Conservation (phyloP, 2,329 filamentous ascomycete genomes). For the Penicillium griseofulvum region DNA sequence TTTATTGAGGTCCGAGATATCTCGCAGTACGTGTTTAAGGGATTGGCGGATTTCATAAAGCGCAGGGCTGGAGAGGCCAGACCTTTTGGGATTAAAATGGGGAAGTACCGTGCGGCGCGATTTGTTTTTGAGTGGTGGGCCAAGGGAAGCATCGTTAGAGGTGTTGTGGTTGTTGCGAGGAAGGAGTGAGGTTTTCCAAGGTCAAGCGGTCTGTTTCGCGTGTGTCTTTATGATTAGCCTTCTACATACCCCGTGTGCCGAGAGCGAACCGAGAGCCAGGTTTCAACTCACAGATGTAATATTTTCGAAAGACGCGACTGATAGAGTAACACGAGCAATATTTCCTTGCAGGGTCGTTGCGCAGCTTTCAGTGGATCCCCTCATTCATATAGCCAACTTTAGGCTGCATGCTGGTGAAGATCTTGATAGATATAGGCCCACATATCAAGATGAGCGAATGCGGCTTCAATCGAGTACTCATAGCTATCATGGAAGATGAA, state of each 20-base stretch:
- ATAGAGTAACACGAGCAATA: neutral
- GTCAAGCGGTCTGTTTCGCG: neutral
- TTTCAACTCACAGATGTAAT: neutral
- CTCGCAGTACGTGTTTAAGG: slow-evolving; percentile 53
- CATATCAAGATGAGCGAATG: no score
- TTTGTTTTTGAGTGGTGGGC: slow-evolving; percentile 46
- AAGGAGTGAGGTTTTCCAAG: neutral
- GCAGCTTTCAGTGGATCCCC: neutral
- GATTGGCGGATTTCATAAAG: slow-evolving; percentile 48
- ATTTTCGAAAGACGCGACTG: neutral
- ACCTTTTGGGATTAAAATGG: slow-evolving; percentile 38
- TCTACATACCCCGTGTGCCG: neutral
- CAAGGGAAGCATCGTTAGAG: slow-evolving; percentile 36
- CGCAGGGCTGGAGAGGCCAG: slow-evolving; percentile 36
- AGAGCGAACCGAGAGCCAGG: neutral
- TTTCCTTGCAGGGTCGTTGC: neutral
- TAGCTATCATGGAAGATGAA: no score
- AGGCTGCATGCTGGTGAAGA: neutral
- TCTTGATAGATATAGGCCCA: neutral
- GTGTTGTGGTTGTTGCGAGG: slow-evolving; percentile 42
- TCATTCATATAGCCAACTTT: neutral
- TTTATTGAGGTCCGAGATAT: slow-evolving; percentile 51
- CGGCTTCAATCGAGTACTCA: no score
- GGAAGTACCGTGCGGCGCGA: slow-evolving; percentile 34
- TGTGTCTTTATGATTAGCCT: neutral